Evolutionary conservation across 192 early-diverging fungal genomes (phyloP).

Genomic region (Helicostylum pulchrum): DNA sequence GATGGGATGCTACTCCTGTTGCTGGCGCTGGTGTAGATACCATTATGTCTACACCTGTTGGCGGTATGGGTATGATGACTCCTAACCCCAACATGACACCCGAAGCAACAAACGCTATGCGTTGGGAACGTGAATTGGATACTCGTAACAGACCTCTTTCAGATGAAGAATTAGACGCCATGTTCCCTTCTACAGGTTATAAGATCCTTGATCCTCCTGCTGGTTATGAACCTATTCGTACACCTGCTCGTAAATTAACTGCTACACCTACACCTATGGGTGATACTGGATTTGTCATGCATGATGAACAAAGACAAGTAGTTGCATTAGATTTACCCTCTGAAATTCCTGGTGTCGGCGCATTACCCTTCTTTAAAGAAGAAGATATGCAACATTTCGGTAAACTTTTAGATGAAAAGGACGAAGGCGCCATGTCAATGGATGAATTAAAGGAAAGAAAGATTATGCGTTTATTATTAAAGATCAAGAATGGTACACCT

Average conservation of each 20-base stretch:
- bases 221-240: conserved; percentile 89
- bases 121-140: conserved; percentile 81
- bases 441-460: conserved; percentile 94
- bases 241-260: conserved; percentile 91
- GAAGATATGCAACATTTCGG: conserved; percentile 99
- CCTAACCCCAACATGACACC: conserved; percentile 83
- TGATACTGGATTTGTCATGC: conserved; percentile 79
- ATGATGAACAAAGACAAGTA: conserved; percentile 65
- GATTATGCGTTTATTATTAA: conserved; percentile 91
- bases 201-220: conserved; percentile 86
- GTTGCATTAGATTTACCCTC: conserved; percentile 64
- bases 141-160: conserved; percentile 81
- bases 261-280: conserved; percentile 91
- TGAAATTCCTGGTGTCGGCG: conserved; percentile 86
- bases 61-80: conserved; percentile 72
- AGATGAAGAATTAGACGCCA: conserved; percentile 93
- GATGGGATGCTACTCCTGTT: conserved; percentile 94
- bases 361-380: conserved; percentile 89
- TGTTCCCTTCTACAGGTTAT: conserved; percentile 91
- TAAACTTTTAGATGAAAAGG: conserved; percentile 80
- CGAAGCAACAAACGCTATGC: conserved; percentile 66
- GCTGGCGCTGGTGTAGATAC: conserved; percentile 27
- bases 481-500: conserved; percentile 98
- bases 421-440: conserved; percentile 75
- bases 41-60: conserved; percentile 78